A percentile compares a stretch with the other conserved stretches of the same genome.
phyloP scores from a whole-genome alignment of 495 filamentous ascomycete species.

The Cryomyces minteri region DNA sequence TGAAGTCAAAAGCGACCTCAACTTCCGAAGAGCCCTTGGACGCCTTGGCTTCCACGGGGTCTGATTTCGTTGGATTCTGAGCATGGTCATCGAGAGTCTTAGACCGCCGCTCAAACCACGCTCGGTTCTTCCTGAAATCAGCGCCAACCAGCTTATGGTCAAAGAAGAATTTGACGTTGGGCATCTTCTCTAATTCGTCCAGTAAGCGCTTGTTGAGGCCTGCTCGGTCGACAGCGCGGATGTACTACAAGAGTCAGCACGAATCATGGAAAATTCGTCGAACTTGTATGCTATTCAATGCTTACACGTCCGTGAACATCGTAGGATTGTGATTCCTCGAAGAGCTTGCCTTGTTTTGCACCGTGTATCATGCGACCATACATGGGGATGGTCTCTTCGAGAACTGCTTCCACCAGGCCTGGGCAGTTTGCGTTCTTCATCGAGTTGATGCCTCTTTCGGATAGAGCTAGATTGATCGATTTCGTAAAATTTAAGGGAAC shows the following conservation, averaged over 20 bases:
- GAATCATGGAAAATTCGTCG: background rate
- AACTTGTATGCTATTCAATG: slow-evolving; percentile 21
- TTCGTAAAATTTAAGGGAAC: slow-evolving; percentile 88
- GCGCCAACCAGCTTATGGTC: slow-evolving; percentile 79
- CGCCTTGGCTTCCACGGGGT: slow-evolving; percentile 10
- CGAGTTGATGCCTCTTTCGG: slow-evolving; percentile 83
- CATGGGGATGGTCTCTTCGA: slow-evolving; percentile 75
- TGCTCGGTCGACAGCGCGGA: slow-evolving; percentile 54
- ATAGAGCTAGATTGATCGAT: slow-evolving; percentile 92
- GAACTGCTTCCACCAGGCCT: slow-evolving; percentile 51
- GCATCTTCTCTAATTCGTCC: slow-evolving; percentile 62
- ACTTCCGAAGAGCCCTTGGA: slow-evolving; percentile 28
- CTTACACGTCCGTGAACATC: slow-evolving; percentile 74
- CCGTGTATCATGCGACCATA: slow-evolving; percentile 95
- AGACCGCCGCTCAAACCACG: slow-evolving; percentile 62
- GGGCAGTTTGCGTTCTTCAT: slow-evolving; percentile 45
- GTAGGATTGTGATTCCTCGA: slow-evolving; percentile 69
- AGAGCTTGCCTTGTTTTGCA: slow-evolving; percentile 41
- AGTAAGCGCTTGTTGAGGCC: slow-evolving; percentile 72
- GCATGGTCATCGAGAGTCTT: slow-evolving; percentile 5
- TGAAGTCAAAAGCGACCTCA: slow-evolving; percentile 68
- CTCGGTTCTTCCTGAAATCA: slow-evolving; percentile 56
- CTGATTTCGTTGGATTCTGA: slow-evolving; percentile 3
- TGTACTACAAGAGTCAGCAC: slow-evolving; percentile 21
- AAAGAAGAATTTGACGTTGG: slow-evolving; percentile 83